Base-by-base conservation (phyloP, 2,329 filamentous ascomycete species). In the Ophiostoma perfectum region DNA sequence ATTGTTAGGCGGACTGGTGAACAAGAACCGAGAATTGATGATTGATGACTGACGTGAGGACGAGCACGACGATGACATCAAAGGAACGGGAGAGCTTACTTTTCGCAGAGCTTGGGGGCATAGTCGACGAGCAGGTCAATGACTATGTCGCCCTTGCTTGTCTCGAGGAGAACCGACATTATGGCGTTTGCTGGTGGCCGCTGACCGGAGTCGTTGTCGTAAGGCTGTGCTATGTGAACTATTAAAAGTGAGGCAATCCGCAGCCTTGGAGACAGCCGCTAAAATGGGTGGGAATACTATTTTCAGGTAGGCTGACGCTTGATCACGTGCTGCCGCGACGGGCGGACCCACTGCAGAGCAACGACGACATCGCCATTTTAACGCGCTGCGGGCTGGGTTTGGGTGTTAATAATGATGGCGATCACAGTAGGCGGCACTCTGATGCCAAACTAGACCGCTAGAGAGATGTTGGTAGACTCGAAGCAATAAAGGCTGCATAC, bases 141-240 rank as follows among this genome's bases (percentile, higher is more conserved):
- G 72, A 97, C 94, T 75, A 99, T 90, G 78, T 99, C 95, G 75
- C 94, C 94, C 1, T 89, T 86, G 69, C 90, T 97, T 45, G 95
- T 97, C 80, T 99, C 94, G 66, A 99, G 84, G 42, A 98, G 85
- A 68, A 97, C 94, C 71, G 92, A 97, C 94, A 98, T 98, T 66
- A 52, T 73, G 38, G 7, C 11, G 36, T 36, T 11, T 41, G 65
- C 11, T 42, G 60, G 52, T 36, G 52, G 27, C 9, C 11, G 18
- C 18, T 44, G 45, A 44, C 7, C 4, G 39, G 38, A 41, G 45
- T 49, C 27, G 64, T 42, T 11, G 39, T n/a, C 38, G 16, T 11
- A 41, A 66, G 52, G 38, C 49, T 55, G 65, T 39, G 27, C 7
- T 27, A 55, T 27, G 47, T 7, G 16, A n/a, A 55, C 49, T 18